Conservation (phyloP, 306 rosid genomes). For the Vigna hirtella region DNA sequence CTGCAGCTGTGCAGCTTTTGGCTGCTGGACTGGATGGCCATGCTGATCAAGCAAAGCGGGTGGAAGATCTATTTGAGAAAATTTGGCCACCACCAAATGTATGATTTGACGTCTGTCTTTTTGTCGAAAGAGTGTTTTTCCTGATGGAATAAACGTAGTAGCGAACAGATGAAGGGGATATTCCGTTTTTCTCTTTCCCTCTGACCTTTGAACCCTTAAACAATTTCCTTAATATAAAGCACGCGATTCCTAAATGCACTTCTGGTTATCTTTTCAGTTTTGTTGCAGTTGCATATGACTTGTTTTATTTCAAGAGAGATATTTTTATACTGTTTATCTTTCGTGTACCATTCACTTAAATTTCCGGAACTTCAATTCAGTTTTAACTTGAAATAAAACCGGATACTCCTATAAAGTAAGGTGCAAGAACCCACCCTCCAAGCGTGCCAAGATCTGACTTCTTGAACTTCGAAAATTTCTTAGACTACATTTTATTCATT, state of each 20-base stretch:
- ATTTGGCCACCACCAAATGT: slow-evolving; percentile 99
- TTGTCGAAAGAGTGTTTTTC: slow-evolving; percentile 28
- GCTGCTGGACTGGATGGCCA: slow-evolving; percentile 84
- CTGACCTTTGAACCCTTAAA: slow-evolving; percentile 16
- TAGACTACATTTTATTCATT: too few species aligned
- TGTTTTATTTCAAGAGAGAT: background rate
- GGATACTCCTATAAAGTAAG: background rate
- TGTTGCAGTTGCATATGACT: background rate
- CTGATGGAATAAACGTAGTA: slow-evolving; percentile 47
- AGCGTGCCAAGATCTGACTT: too few species aligned
- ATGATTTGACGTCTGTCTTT: slow-evolving; percentile 47
- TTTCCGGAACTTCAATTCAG: background rate
- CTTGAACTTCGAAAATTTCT: too few species aligned
- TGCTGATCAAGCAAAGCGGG: slow-evolving; percentile 83
- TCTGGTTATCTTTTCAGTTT: background rate
- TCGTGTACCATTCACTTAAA: background rate
- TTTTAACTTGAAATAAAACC: background rate
- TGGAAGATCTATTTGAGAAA: slow-evolving; percentile 80
- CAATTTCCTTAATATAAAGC: slow-evolving; percentile 33
- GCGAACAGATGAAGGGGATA: background rate
- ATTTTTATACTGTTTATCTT: background rate
- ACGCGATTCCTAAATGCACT: background rate
- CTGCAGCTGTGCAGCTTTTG: slow-evolving; percentile 85
- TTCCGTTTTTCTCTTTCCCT: slow-evolving; percentile 1
- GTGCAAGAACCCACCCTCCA: too few species aligned